Base-by-base conservation (phyloP, 2,329 filamentous ascomycete genomes). In the Diaporthe vaccinii region DNA sequence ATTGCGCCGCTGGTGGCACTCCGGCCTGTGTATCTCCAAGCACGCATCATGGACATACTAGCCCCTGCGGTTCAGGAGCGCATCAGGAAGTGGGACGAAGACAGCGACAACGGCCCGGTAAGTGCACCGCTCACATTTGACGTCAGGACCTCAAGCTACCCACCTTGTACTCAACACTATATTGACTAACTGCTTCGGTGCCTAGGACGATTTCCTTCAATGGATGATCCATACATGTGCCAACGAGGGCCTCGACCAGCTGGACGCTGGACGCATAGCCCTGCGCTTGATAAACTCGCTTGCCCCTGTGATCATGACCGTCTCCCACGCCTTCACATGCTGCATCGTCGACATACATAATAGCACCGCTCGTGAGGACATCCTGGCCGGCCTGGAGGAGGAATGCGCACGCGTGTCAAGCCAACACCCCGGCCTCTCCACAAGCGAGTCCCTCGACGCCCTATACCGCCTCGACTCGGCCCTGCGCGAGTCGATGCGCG, bases 401-500 rank as follows among this genome's bases (percentile, higher is more conserved):
- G 68, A 72, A 34, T 59, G 53, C 53, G 12, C 44, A 4, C 53
- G 36, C n/a, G 55, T 58, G 55, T 58, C 55, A 34, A 8, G 7
- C 14, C 25, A 58, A 34, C 55, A 58, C 55, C 20, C 20, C 31
- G 55, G 55, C 10, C 31, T 58, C 25, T 3, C 25, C 28, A 31
- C 25, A 3, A 58, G 31, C 7, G 55, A 28, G 14, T 58, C 55
- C n/a, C 25, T 58, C n/a, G 14, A n/a, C 9, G 68, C 58, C 22
- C 57, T 53, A 36, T 15, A 44, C 9, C 53, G 36, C n/a, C 14
- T 72, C 53, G 68, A 59, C 36, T 72, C 68, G 20, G 53, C 68
- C 4, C 36, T 72, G 20, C 68, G 68, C 9, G 68, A 72, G 25
- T 59, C 68, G 10, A 72, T 72, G 53, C 68, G 68, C n/a, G 14